These are phyloP conservation scores for Fennellomyces sp. DNA, from an alignment of 371 early-diverging fungal species.

Conservation along the genomic window DNA sequence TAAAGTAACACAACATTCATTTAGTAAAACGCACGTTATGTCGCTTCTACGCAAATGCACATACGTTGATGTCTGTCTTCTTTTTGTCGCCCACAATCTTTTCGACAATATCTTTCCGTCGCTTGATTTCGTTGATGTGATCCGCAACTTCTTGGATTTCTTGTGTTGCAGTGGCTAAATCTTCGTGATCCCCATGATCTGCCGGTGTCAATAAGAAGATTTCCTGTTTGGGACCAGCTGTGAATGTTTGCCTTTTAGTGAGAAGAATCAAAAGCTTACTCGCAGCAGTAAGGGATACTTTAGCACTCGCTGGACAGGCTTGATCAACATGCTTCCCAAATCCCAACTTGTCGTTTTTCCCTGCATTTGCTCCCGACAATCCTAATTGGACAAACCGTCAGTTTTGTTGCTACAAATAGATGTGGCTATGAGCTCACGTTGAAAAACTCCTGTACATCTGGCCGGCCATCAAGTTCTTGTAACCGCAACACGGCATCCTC, in stretches of 20 bases:
- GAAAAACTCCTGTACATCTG: conserved; percentile 55
- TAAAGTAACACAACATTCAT: not conserved
- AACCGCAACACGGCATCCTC: conserved; percentile 65
- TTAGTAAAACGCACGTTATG: not conserved
- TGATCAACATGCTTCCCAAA: conserved; percentile 74
- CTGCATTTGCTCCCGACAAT: conserved; percentile 54
- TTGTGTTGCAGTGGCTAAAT: conserved; percentile 52
- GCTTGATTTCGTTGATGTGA: conserved; percentile 84
- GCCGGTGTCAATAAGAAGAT: conserved; percentile 62
- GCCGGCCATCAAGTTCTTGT: conserved; percentile 58
- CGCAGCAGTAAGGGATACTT: conserved; percentile 77
- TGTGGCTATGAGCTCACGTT: conserved; percentile 48
- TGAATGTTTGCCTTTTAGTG: not conserved
- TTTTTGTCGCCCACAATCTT: conserved; percentile 79
- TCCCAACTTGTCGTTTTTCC: conserved; percentile 78
- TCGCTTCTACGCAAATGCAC: too few relatives aligned
- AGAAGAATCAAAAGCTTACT: conserved; percentile 26
- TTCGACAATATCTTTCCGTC: conserved; percentile 85
- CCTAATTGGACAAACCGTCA: conserved; percentile 4
- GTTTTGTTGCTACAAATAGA: too few relatives aligned
- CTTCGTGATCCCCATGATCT: conserved; percentile 60
- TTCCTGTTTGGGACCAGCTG: conserved; percentile 43
- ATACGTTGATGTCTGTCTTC: conserved; percentile 65
- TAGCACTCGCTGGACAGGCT: conserved; percentile 83
- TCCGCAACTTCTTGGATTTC: conserved; percentile 76